Evolutionary conservation across 2,329 filamentous ascomycete genomes (phyloP), one percentile per base, ranked within the genome.

Genomic region (Trichoderma pleuroti): DNA sequence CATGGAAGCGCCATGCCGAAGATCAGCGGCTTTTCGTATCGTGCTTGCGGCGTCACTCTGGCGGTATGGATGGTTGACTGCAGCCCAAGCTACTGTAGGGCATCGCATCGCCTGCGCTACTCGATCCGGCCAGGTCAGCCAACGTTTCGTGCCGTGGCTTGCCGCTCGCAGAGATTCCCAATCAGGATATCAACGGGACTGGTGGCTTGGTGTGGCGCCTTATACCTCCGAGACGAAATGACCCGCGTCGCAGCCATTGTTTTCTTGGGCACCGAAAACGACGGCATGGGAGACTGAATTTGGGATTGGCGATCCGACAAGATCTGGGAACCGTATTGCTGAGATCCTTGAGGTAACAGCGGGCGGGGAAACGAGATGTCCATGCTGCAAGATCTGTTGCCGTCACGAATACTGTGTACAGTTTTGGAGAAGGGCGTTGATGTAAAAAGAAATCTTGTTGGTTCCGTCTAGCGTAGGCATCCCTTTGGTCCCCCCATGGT

Each of bases 341-440:
- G 39, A 68, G 65, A 68, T 68, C 56, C n/a, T 57, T 26, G 65
- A 68, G 56, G 65, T 68, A 52, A 68, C 65, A 52, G 16, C 16
- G 65, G 21, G 65, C 56, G 65, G 65, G 65, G 65, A 68, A 68
- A 42, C 56, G 56, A 61, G 65, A 68, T 68, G 30, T 21, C 30
- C 56, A 61, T 60, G 65, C 65, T 68, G 65, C 65, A 61, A 68
- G 65, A 61, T 68, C 36, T 24, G 12, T 61, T 52, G 39, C 65
- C 49, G 56, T n/a, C 16, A 42, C 46, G 26, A 59, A 61, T 68
- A 67, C 64, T 59, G 64, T 67, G 64, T 59, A 67, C 49, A 21
- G 30, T 3, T n/a, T 8, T 2, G 9, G 6, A 39, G 24, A 59
- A 32, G 36, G 52, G 54, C 42, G 36, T 61, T 68, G 39, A 60